Evolutionary conservation across 768 basidiomycete genomes (phyloP), one percentile per base, ranked within the genome.

Genomic region (Serendipita vermifera): DNA sequence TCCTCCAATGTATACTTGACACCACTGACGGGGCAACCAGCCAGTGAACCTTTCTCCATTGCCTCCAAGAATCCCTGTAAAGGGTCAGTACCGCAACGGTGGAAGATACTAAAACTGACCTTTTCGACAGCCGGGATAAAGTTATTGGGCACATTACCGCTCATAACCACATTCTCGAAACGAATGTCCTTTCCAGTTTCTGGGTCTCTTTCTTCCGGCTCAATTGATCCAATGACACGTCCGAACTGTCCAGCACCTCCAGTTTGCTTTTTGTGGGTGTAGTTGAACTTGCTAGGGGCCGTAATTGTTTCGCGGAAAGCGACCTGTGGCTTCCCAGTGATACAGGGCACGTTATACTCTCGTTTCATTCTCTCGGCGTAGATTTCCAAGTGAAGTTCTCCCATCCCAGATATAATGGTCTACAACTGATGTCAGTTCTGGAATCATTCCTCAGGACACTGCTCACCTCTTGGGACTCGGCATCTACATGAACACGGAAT

Each of bases 401-500:
- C 96, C 96, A 99, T 99, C 20, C 96, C 96, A 29, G 93, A 97
- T 61, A 99, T 97, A 69, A 99, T 98, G 14, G 94, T 98, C 88
- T 92, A 61, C 15, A 38, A 17, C 36, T 9, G 51, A 57, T n/a
- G 40, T 32, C 56, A 6, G 33, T 27, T 20, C 38, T 33, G 51
- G 33, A 43, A 9, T 1, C 3, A 55, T n/a, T n/a, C n/a, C n/a
- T n/a, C n/a, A n/a, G n/a, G n/a, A 29, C 33, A 36, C 5, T 27
- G 57, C 67, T 60, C 62, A 87, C 89, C 81, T 99, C 94, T 69
- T 94, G 91, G 65, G 85, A 88, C 66, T 96, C 93, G 26, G 76
- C 69, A 69, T 99, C 96, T 60, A 98, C 77, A 67, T 98, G 96
- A 2, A 99, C 96, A 53, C 85, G 82, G 82, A 99, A 99, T 0